phyloP scores from a whole-genome alignment of 2,329 filamentous ascomycete genomes.

The Fusarium euwallaceae region DNA sequence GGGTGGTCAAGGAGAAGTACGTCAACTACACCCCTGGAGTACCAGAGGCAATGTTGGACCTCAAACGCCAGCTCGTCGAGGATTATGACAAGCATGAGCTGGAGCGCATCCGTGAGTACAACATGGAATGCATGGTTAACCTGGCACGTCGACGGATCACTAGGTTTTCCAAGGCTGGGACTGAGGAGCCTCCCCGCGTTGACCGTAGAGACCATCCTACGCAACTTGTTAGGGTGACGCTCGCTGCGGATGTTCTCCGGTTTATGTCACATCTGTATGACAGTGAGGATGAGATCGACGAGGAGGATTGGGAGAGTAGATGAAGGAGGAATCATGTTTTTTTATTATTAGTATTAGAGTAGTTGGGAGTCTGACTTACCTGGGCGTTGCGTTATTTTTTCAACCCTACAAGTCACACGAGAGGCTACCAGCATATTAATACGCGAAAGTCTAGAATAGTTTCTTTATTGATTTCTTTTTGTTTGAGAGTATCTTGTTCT shows the following conservation, averaged over 20 bases:
- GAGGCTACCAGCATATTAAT: not conserved
- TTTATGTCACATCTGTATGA: not conserved
- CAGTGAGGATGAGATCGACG: not conserved
- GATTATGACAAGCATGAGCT: not conserved
- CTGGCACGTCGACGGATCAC: not conserved
- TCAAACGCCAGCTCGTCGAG: too few relatives aligned
- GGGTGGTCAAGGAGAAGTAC: not conserved
- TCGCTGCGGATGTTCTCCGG: not conserved
- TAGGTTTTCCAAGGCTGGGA: not conserved
- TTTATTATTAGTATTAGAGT: not conserved
- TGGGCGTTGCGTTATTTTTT: not conserved
- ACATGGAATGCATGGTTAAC: not conserved
- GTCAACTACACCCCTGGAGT: not conserved
- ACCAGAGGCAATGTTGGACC: not conserved
- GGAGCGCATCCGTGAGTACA: not conserved
- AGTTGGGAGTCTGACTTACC: not conserved
- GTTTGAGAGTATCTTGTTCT: not conserved
- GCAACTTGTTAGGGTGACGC: not conserved
- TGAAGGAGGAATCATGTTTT: not conserved
- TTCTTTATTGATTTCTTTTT: not conserved
- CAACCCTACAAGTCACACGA: not conserved
- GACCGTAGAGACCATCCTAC: not conserved
- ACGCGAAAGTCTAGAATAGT: not conserved
- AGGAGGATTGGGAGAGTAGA: not conserved
- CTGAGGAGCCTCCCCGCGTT: not conserved